Evolutionary conservation across 768 basidiomycete genomes (phyloP), one percentile per base, ranked within the genome.

Genomic region (Antrodiella citrinella): DNA sequence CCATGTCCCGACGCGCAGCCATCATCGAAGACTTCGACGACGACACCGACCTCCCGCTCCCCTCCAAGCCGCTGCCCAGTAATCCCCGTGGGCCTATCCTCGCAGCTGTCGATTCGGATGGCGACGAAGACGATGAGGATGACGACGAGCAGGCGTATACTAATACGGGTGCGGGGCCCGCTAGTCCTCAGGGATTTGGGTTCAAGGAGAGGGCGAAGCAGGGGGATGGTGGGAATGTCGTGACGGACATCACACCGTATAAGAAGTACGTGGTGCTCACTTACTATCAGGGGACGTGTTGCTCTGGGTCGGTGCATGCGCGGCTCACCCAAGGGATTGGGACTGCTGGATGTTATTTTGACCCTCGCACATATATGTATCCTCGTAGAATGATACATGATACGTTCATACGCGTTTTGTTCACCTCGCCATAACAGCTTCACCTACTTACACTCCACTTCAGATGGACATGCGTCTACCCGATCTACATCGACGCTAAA

Each of bases 391-490:
- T n/a, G n/a, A n/a, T n/a, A n/a, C n/a, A n/a, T n/a, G n/a, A n/a
- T n/a, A n/a, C n/a, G n/a, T n/a, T n/a, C n/a, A n/a, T n/a, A n/a
- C n/a, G n/a, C n/a, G n/a, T n/a, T n/a, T n/a, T n/a, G n/a, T n/a
- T n/a, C n/a, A n/a, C n/a, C n/a, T n/a, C n/a, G n/a, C n/a, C n/a
- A n/a, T n/a, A n/a, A n/a, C n/a, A n/a, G n/a, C n/a, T n/a, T n/a
- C n/a, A n/a, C n/a, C n/a, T n/a, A n/a, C n/a, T n/a, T n/a, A n/a
- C n/a, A n/a, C 47, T 24, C 41, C 52, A 15, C 19, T 48, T 12
- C 60, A 96, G 93, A 59, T 96, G 94, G 94, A 85, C 91, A 42
- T 90, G 89, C 59, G 81, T 98, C 62, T 99, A 98, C 65, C 95
- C 95, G 4, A 87, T 97, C 61, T 97, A 97, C 67, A 80, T 98